phyloP scores from a whole-genome alignment of 2,329 filamentous ascomycete genomes.

The Fusarium agapanthi region DNA sequence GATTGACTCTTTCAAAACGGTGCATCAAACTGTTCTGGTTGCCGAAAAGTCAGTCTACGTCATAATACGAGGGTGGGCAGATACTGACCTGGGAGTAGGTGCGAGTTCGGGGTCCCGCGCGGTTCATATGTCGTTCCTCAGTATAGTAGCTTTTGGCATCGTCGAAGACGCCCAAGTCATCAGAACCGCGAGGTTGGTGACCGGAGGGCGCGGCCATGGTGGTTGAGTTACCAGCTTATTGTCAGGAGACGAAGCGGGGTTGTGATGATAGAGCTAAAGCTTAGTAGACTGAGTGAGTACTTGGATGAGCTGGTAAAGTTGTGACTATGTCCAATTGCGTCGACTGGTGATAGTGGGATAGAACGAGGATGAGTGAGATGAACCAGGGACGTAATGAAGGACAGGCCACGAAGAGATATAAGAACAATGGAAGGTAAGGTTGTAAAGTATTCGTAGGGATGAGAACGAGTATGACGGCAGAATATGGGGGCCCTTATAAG shows the following conservation, averaged over 20 bases:
- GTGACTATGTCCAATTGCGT: slow-evolving; percentile 17
- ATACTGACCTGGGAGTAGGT: slow-evolving; percentile 64
- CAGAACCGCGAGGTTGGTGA: slow-evolving; percentile 49
- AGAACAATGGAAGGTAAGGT: slow-evolving; percentile 25
- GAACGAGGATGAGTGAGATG: slow-evolving; percentile 4
- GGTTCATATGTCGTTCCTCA: slow-evolving; percentile 62
- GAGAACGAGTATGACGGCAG: slow-evolving; percentile 32
- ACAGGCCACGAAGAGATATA: slow-evolving; percentile 26
- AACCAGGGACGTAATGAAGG: slow-evolving; percentile 16
- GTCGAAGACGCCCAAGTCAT: slow-evolving; percentile 62
- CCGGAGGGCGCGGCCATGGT: slow-evolving; percentile 43
- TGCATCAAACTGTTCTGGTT: slow-evolving; percentile 61
- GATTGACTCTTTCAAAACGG: slow-evolving; percentile 61
- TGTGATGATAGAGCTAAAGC: neutral
- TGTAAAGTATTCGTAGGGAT: slow-evolving; percentile 29
- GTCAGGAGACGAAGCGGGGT: slow-evolving; percentile 13
- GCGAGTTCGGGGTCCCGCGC: slow-evolving; percentile 60
- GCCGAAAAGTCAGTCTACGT: slow-evolving; percentile 40
- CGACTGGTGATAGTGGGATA: slow-evolving; percentile 11
- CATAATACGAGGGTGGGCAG: neutral
- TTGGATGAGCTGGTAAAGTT: neutral
- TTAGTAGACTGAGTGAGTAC: neutral
- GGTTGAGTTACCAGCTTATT: slow-evolving; percentile 8
- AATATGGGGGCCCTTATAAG: slow-evolving; percentile 19
- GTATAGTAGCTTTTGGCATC: slow-evolving; percentile 69